Evolutionary conservation across 78 protist species (phyloP).

Genomic region (Dictyostelium purpureum): DNA sequence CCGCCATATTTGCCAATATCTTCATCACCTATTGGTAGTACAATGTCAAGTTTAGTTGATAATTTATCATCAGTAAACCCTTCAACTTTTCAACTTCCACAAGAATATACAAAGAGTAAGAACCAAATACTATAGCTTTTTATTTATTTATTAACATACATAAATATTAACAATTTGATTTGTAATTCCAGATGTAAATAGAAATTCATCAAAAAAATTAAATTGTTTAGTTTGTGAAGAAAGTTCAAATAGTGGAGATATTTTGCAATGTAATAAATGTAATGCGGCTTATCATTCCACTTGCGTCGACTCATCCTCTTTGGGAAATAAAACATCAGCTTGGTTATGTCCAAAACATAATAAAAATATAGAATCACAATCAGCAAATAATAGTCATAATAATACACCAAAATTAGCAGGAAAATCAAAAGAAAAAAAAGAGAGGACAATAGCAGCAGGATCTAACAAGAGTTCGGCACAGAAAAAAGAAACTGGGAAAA

Average conservation of each 20-base stretch:
- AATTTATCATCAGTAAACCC: conserved; percentile 19
- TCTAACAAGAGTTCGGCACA: neutral
- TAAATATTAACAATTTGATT: too few relatives aligned
- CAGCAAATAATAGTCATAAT: neutral
- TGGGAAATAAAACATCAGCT: neutral
- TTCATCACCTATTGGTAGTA: neutral
- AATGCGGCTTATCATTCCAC: neutral
- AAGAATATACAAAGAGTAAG: conserved; percentile 4
- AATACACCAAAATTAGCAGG: neutral
- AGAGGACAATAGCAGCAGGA: neutral
- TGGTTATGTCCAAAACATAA: conserved; percentile 49
- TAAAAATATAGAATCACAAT: too few relatives aligned
- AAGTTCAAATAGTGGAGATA: neutral
- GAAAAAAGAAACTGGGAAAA: too few relatives aligned
- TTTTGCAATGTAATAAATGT: conserved; percentile 20
- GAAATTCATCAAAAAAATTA: neutral
- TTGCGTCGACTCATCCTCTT: conserved; percentile 51
- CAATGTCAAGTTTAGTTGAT: neutral
- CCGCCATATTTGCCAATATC: too few relatives aligned
- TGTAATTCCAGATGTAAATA: neutral
- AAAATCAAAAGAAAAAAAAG: neutral
- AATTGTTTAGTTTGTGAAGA: neutral
- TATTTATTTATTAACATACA: too few relatives aligned
- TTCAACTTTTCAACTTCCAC: conserved; percentile 17
- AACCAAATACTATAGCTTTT: neutral